Conservation (phyloP, 225 moss, liverwort and hornwort species). For the Anthoceros angustus region DNA sequence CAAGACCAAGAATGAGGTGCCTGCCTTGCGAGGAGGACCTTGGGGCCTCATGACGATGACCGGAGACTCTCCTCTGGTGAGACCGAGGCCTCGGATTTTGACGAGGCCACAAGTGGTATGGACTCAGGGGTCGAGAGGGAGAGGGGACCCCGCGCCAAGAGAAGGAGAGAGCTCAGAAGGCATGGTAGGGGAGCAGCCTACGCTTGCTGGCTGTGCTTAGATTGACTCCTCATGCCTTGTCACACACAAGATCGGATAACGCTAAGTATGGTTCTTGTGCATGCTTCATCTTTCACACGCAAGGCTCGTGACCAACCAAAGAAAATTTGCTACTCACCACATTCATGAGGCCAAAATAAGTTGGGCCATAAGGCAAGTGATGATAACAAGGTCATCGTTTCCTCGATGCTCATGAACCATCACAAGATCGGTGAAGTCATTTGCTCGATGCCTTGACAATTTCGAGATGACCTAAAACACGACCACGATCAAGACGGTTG, state of each 20-base stretch:
- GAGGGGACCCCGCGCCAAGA: too few species aligned
- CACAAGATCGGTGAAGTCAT: conserved; percentile 77
- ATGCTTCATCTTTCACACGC: background rate
- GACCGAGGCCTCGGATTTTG: too few species aligned
- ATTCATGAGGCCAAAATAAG: conserved; percentile 91
- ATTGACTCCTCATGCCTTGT: conserved; percentile 93
- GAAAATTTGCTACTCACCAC: conserved; percentile 33
- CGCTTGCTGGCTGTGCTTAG: too few species aligned
- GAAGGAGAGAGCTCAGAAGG: too few species aligned
- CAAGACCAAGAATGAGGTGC: too few species aligned
- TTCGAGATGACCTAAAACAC: conserved; percentile 57
- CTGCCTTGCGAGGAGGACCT: too few species aligned
- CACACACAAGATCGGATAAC: conserved; percentile 10
- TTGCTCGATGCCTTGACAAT: conserved; percentile 84
- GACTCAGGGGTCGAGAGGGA: too few species aligned
- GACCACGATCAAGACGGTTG: background rate
- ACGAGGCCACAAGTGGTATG: too few species aligned
- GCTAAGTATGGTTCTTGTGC: background rate
- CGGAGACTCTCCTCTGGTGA: too few species aligned
- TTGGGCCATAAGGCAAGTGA: conserved; percentile 89
- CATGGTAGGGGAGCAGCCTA: too few species aligned
- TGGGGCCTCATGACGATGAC: too few species aligned
- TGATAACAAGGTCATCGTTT: conserved; percentile 85
- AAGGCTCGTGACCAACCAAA: background rate
- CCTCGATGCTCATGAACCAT: conserved; percentile 99